Conservation (phyloP, 345 rosid species). For the Limnanthes douglasii region DNA sequence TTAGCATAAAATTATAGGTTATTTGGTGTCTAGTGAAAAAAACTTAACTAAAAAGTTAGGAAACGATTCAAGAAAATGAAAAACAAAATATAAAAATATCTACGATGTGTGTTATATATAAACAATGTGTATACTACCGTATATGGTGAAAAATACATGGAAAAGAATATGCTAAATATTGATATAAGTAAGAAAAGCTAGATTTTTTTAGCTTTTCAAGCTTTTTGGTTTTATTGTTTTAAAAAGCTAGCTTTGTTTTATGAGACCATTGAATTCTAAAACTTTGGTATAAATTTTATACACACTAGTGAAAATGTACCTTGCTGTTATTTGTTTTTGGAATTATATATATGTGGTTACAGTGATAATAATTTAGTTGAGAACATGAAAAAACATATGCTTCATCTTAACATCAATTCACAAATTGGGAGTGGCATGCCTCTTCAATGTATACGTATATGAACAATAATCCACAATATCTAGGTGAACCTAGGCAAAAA, state of each 20-base stretch:
- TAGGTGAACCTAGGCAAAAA: conserved; percentile 79
- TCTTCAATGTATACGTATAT: conserved; percentile 64
- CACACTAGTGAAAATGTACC: background rate
- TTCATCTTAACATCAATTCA: conserved; percentile 59
- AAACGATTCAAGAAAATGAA: no score
- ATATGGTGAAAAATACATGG: no score
- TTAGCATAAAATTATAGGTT: no score
- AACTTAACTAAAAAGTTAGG: no score
- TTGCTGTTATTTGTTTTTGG: background rate
- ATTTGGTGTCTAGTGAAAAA: no score
- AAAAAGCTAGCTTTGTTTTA: background rate
- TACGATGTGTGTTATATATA: no score
- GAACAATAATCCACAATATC: conserved; percentile 80
- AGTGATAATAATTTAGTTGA: conserved; percentile 24
- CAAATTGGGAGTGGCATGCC: conserved; percentile 91
- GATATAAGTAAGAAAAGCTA: background rate
- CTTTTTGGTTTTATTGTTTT: background rate
- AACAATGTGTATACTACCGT: no score
- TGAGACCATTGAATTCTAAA: background rate
- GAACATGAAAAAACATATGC: conserved; percentile 43
- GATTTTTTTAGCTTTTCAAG: conserved; percentile 5
- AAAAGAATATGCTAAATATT: background rate
- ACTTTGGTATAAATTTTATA: background rate
- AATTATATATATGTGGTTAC: conserved; percentile 13
- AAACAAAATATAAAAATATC: no score